Conservation (phyloP, 2,329 filamentous ascomycete genomes). For the Neonectria ditissima region DNA sequence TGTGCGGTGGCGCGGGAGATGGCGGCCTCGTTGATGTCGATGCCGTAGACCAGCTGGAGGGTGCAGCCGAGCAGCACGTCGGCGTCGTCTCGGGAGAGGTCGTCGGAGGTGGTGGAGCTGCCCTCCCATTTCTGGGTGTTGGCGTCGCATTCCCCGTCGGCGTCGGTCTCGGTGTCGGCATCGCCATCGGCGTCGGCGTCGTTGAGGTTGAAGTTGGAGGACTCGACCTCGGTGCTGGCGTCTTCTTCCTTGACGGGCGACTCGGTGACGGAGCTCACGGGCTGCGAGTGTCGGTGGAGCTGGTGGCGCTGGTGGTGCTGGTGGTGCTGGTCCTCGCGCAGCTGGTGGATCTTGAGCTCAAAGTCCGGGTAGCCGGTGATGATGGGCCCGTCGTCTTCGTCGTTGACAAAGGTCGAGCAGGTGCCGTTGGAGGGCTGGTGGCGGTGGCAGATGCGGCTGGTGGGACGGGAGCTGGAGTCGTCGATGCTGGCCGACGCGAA, state of each 20-base stretch:
- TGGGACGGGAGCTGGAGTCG: conserved; percentile 41
- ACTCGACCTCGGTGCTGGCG: conserved; percentile 33
- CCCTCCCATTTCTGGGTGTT: conserved; percentile 34
- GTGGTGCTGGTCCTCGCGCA: conserved; percentile 26
- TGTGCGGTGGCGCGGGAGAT: conserved; percentile 46
- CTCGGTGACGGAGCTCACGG: conserved; percentile 35
- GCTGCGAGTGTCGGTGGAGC: conserved; percentile 22
- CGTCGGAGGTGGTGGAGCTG: conserved; percentile 43
- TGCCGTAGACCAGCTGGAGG: conserved; percentile 53
- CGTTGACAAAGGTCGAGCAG: conserved; percentile 54
- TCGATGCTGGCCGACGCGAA: conserved; percentile 45
- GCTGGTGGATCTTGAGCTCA: conserved; percentile 40
- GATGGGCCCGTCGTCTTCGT: conserved; percentile 48
- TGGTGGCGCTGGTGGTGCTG: neutral
- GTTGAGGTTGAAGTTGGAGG: conserved; percentile 4
- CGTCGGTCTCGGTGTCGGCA: neutral
- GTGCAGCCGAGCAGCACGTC: conserved; percentile 52
- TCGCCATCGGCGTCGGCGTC: conserved; percentile 2
- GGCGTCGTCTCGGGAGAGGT: conserved; percentile 50
- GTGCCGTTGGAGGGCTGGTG: conserved; percentile 51
- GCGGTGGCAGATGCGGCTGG: conserved; percentile 48
- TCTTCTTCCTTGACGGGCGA: conserved; percentile 39
- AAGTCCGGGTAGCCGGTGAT: conserved; percentile 45
- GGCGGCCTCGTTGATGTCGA: conserved; percentile 51
- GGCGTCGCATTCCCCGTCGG: conserved; percentile 24